A percentile compares a stretch with the other conserved stretches of the same genome.
Conservation (phyloP, 1,139 yeast genomes). For the Zygosaccharomyces pseudobailii region DNA sequence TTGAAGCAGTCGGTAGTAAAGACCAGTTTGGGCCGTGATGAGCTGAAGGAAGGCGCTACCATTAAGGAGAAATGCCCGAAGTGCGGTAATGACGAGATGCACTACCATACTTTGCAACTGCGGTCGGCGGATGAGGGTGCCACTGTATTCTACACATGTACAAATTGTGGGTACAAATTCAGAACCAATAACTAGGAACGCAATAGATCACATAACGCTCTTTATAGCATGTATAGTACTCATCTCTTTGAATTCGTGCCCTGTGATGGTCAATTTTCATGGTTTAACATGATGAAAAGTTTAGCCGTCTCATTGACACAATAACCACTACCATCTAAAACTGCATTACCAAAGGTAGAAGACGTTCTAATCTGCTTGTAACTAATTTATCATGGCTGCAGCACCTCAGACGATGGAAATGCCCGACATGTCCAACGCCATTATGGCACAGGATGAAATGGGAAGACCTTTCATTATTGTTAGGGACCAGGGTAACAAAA, state of each 20-base stretch:
- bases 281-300: not conserved
- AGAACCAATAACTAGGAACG: constrained; percentile 70
- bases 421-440: constrained; percentile 97
- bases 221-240: not conserved
- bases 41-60: constrained; percentile 89
- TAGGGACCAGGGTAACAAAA: constrained; percentile 91
- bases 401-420: constrained; percentile 51
- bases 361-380: not conserved
- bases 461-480: constrained; percentile 98
- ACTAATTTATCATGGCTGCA: constrained; percentile 22
- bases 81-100: constrained; percentile 98
- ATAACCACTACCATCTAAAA: not conserved
- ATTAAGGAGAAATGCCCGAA: constrained; percentile 96
- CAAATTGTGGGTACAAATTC: constrained; percentile 85
- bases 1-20: constrained; percentile 86
- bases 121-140: constrained; percentile 99
- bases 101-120: constrained; percentile 89
- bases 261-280: constrained; percentile 1
- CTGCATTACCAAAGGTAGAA: not conserved
- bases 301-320: not conserved
- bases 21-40: constrained; percentile 70
- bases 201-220: not conserved
- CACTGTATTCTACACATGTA: constrained; percentile 91
- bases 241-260: not conserved
- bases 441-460: constrained; percentile 98